A percentile compares a stretch with the other conserved stretches of the same genome.
phyloP scores from a whole-genome alignment of 352 stramenopile species.

The Bremia lactucae region DNA sequence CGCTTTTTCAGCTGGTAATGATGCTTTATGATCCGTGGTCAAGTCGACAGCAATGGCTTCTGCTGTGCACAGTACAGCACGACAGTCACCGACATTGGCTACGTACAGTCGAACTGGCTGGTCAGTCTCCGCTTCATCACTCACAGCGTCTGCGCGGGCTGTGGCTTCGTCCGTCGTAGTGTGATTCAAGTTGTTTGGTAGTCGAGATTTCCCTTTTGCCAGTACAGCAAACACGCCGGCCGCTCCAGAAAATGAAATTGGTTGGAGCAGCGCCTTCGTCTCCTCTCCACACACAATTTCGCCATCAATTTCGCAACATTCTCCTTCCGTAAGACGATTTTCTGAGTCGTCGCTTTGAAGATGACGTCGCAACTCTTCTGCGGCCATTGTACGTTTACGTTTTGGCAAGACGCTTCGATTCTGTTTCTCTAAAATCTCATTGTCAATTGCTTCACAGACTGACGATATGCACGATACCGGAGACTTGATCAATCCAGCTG shows the following conservation, averaged over 20 bases:
- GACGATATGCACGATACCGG: slow-evolving; percentile 40
- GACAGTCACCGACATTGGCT: slow-evolving; percentile 85
- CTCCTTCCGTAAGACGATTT: slow-evolving; percentile 17
- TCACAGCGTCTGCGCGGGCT: slow-evolving; percentile 1
- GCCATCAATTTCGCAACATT: slow-evolving; percentile 32
- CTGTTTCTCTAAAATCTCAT: slow-evolving; percentile 70
- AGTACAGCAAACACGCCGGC: slow-evolving; percentile 57
- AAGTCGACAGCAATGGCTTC: slow-evolving; percentile 66
- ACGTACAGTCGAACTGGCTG: slow-evolving; percentile 57
- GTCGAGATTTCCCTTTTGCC: slow-evolving; percentile 33
- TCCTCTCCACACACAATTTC: slow-evolving; percentile 27
- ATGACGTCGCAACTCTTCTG: slow-evolving; percentile 24
- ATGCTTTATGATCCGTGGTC: slow-evolving; percentile 84
- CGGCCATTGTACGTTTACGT: slow-evolving; percentile 45
- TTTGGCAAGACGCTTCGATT: slow-evolving; percentile 57
- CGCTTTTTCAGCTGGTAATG: slow-evolving; percentile 56
- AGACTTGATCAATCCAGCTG: slow-evolving; percentile 33
- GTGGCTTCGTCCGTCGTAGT: slow-evolving; percentile 2
- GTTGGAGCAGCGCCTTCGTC: slow-evolving; percentile 44
- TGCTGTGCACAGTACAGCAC: slow-evolving; percentile 75
- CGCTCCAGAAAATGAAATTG: slow-evolving; percentile 81
- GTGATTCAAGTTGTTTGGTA: slow-evolving; percentile 7
- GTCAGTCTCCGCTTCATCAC: slow-evolving; percentile 3
- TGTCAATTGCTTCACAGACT: slow-evolving; percentile 52
- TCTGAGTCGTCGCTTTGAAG: slow-evolving; percentile 5